Percentiles rank a stretch among this genome's conserved stretches.
Conservation (phyloP, 208 protist species). For the Phytomonas sp. region DNA sequence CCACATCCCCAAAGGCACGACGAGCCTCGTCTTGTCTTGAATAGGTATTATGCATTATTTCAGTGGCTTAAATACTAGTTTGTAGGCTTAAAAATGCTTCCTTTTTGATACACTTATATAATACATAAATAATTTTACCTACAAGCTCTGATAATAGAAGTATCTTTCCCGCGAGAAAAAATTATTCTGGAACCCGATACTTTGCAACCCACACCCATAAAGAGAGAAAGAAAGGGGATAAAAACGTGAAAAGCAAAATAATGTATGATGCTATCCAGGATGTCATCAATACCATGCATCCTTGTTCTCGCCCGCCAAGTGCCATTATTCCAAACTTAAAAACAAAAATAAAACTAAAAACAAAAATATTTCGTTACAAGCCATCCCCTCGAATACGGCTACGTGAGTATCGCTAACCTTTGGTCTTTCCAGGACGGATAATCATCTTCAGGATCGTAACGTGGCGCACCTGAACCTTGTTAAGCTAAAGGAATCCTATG, state of each 20-base stretch:
- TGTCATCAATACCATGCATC: not conserved
- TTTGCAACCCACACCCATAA: not conserved
- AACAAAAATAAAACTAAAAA: not conserved
- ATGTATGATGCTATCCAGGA: not conserved
- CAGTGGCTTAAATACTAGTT: constrained; percentile 15
- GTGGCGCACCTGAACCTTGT: too few relatives aligned
- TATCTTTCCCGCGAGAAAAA: not conserved
- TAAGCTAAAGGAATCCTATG: too few relatives aligned
- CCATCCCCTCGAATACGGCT: not conserved
- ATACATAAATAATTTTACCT: constrained; percentile 16
- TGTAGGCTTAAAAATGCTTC: not conserved
- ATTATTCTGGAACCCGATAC: not conserved
- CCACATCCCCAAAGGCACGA: constrained; percentile 50
- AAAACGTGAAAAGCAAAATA: constrained; percentile 10
- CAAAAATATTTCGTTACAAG: not conserved
- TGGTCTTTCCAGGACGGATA: not conserved
- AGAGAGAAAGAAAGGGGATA: constrained; percentile 13
- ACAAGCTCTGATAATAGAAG: not conserved
- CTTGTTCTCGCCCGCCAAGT: not conserved
- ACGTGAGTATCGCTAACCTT: not conserved
- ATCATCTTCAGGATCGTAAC: not conserved
- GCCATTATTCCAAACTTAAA: not conserved
- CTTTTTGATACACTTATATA: constrained; percentile 2
- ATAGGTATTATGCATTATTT: not conserved
- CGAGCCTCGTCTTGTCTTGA: constrained; percentile 29